phyloP scores from a whole-genome alignment of 75 land plant genomes.

The Cunninghamia lanceolata region DNA sequence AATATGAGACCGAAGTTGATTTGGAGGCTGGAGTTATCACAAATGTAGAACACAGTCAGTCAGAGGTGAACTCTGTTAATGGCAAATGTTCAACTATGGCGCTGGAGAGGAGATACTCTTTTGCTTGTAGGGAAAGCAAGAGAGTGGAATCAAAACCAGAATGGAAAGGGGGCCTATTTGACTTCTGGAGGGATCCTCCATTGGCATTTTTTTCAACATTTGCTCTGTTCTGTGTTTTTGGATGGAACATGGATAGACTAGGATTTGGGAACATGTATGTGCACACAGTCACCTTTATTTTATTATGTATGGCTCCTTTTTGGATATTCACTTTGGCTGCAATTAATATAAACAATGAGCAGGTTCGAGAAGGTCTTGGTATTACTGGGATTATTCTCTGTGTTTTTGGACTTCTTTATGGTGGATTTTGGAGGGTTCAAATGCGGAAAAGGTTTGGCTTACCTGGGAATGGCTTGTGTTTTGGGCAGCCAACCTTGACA shows the following conservation, averaged over 20 bases:
- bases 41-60: conserved; percentile 1
- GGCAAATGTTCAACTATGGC: conserved; percentile 7
- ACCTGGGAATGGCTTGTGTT: conserved; percentile 57
- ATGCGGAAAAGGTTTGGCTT: conserved; percentile 78
- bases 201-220: conserved; percentile 53
- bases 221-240: conserved; percentile 77
- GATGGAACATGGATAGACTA: conserved; percentile 96
- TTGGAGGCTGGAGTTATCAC: conserved; percentile 22
- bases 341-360: conserved; percentile 57
- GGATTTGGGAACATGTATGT: conserved; percentile 96
- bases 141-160: conserved; percentile 39
- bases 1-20: conserved; percentile 43
- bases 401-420: conserved; percentile 78
- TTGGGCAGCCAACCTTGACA: conserved; percentile 52
- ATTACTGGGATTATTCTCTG: conserved; percentile 66
- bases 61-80: not conserved
- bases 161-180: conserved; percentile 76
- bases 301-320: conserved; percentile 73
- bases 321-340: conserved; percentile 81
- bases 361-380: conserved; percentile 40
- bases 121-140: conserved; percentile 40
- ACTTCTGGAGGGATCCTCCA: conserved; percentile 49
- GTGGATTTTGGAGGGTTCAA: conserved; percentile 90
- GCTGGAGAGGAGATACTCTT: conserved; percentile 45
- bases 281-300: conserved; percentile 79